Percentiles rank a stretch among this genome's conserved stretches.
These are phyloP conservation scores for Wickerhamomyces hampshirensis DNA, from an alignment of 805 yeast genomes.

Conservation along the genomic window DNA sequence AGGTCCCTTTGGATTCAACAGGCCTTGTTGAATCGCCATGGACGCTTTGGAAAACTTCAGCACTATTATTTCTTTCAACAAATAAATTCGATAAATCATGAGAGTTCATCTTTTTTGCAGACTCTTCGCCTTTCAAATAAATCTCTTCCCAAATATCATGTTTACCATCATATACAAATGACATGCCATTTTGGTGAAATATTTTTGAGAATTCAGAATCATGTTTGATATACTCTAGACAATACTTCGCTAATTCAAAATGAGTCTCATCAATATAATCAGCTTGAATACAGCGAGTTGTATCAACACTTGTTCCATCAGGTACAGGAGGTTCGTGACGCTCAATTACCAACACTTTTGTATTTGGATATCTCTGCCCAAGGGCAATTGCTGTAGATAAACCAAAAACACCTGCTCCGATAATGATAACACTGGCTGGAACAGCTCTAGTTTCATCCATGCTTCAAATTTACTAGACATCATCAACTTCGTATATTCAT, in stretches of 20 bases:
- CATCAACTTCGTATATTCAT: no score
- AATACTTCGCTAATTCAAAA: neutral
- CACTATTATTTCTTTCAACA: neutral
- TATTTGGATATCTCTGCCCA: neutral
- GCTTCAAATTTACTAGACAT: no score
- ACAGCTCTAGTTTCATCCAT: no score
- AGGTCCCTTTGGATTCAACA: neutral
- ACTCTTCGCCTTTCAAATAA: neutral
- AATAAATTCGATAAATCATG: neutral
- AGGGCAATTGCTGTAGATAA: slow-evolving; percentile 34
- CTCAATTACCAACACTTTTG: neutral
- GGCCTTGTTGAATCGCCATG: slow-evolving; percentile 3
- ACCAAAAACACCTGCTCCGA: slow-evolving; percentile 49
- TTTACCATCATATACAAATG: neutral
- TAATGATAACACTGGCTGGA: slow-evolving; percentile 25
- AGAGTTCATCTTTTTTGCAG: no score
- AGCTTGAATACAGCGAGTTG: neutral
- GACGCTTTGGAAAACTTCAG: slow-evolving; percentile 3
- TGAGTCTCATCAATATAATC: neutral
- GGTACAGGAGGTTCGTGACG: neutral
- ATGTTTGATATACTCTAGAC: neutral
- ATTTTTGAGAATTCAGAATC: neutral
- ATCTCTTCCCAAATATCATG: neutral
- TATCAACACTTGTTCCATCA: neutral
- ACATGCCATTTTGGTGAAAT: neutral